These are phyloP conservation scores for Neurospora intermedia DNA, from an alignment of 495 filamentous ascomycete species.

Conservation along the genomic window DNA sequence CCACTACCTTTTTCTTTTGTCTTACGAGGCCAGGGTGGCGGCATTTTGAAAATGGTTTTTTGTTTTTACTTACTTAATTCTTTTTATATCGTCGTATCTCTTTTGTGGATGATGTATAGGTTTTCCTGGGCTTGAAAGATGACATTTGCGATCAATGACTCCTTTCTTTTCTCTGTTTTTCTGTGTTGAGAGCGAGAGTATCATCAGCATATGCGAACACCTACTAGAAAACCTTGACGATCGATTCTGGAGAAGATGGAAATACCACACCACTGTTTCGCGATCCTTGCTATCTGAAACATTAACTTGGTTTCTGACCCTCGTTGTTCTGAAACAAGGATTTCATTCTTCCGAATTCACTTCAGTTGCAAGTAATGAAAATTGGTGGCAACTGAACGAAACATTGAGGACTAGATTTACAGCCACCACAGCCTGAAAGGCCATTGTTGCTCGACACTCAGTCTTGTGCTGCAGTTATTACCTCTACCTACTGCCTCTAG, in stretches of 20 bases:
- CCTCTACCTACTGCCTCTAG: too few relatives aligned
- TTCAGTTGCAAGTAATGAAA: background rate
- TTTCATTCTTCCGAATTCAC: background rate
- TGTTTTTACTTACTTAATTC: too few relatives aligned
- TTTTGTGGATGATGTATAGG: too few relatives aligned
- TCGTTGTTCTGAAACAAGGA: background rate
- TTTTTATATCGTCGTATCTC: too few relatives aligned
- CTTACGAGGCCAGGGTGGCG: background rate
- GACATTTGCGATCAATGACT: too few relatives aligned
- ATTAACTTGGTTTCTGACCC: too few relatives aligned
- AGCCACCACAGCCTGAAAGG: background rate
- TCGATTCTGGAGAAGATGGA: background rate
- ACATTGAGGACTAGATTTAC: background rate
- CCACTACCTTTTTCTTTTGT: background rate
- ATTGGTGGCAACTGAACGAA: background rate
- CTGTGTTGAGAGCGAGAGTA: background rate
- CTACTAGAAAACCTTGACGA: background rate
- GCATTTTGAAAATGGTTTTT: background rate
- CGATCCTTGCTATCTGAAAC: background rate
- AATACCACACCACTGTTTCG: background rate
- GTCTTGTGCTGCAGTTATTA: background rate
- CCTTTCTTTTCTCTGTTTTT: background rate
- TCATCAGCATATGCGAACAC: background rate
- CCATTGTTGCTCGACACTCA: background rate
- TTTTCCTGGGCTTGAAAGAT: too few relatives aligned